Conservation (phyloP, 805 yeast genomes). For the Barnettozyma populi region DNA sequence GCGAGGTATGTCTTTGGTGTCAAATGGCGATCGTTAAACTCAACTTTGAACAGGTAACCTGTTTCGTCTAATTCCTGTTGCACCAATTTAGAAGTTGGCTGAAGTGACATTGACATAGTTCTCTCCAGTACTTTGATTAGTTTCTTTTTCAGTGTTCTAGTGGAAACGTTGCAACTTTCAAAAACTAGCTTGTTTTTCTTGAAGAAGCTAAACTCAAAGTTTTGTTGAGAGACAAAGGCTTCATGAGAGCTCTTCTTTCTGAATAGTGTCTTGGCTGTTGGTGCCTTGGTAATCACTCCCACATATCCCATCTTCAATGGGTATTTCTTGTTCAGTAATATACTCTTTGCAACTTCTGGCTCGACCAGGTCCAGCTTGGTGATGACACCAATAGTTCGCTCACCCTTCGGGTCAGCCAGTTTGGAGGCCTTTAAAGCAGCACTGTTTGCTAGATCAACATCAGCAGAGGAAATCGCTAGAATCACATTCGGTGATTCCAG, state of each 20-base stretch:
- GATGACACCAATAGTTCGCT: constrained; percentile 92
- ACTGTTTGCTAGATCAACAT: constrained; percentile 95
- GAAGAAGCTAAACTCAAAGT: constrained; percentile 60
- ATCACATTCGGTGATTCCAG: constrained; percentile 90
- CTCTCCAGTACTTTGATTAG: constrained; percentile 82
- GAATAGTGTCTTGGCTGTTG: constrained; percentile 41
- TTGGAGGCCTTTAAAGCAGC: constrained; percentile 90
- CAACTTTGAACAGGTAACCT: constrained; percentile 88
- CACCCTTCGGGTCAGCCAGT: constrained; percentile 86
- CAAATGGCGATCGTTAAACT: constrained; percentile 87
- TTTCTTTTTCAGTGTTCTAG: constrained; percentile 67
- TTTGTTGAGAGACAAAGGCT: constrained; percentile 63
- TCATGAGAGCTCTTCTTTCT: constrained; percentile 51
- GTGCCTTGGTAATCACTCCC: constrained; percentile 90
- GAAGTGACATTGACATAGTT: constrained; percentile 84
- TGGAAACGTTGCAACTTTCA: constrained; percentile 65
- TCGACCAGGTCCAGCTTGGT: constrained; percentile 90
- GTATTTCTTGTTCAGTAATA: constrained; percentile 72
- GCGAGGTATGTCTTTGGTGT: constrained; percentile 95
- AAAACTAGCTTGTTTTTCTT: constrained; percentile 56
- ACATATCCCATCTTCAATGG: constrained; percentile 96
- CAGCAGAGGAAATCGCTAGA: constrained; percentile 94
- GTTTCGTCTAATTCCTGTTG: constrained; percentile 93
- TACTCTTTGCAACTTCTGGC: constrained; percentile 61
- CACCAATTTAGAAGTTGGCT: constrained; percentile 81